These are phyloP conservation scores for Pyrus communis DNA, from an alignment of 306 rosid species.

Conservation along the genomic window DNA sequence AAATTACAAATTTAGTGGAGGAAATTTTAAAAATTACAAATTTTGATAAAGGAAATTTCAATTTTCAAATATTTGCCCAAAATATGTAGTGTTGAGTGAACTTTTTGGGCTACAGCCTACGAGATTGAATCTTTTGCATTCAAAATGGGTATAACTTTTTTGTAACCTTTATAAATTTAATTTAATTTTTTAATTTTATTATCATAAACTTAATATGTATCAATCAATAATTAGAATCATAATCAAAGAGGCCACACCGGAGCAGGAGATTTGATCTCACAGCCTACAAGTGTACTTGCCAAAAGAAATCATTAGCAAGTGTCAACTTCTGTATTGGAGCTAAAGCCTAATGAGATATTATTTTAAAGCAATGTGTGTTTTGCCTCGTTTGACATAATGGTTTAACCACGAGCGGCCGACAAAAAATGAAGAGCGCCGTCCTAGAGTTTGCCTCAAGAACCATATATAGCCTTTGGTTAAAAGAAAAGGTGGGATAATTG, in stretches of 20 bases:
- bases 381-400: conserved; percentile 32
- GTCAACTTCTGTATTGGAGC: neutral
- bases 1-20: too few species aligned
- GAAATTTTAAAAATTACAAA: neutral
- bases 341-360: neutral
- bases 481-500: conserved; percentile 3
- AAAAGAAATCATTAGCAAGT: neutral
- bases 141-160: too few species aligned
- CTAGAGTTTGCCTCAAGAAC: conserved; percentile 10
- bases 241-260: too few species aligned
- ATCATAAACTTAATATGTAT: too few species aligned
- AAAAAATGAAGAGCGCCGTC: conserved; percentile 33
- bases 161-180: too few species aligned
- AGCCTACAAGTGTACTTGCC: neutral
- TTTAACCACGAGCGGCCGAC: conserved; percentile 61
- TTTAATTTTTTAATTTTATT: too few species aligned
- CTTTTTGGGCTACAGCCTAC: neutral
- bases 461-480: conserved; percentile 23
- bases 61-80: neutral
- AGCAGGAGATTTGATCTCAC: too few species aligned
- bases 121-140: too few species aligned
- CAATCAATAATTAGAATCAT: too few species aligned
- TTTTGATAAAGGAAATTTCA: neutral
- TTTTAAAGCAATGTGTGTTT: neutral
- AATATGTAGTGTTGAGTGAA: neutral